Evolutionary conservation across 2,329 filamentous ascomycete species (phyloP), one percentile per base, ranked within the genome.

Genomic region (Paecilomyces sp.): DNA sequence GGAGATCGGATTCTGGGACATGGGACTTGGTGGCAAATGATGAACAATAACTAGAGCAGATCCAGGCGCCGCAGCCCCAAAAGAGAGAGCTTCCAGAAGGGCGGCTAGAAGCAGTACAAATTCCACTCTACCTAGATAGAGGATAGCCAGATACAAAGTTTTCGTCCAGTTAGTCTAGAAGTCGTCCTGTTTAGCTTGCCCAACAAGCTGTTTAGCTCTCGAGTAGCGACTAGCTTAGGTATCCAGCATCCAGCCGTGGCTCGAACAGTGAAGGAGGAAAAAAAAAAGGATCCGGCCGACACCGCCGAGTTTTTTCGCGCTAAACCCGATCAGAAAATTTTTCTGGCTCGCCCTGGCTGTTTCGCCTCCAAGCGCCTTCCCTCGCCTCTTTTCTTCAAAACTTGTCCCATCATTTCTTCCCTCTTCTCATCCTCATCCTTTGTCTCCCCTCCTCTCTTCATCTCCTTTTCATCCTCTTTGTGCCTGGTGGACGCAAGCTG

Each of bases 1-100:
- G 82, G 88, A 91, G 74, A 86, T 84, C 63, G 85, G 82, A 1
- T 91, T 91, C 70, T 91, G 88, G 88, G 83, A 88, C 59, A 90
- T 90, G 86, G 85, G 83, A 1, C 66, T 82, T 53, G 71, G 70
- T 22, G 67, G 64, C 54, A 63, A 60, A 59, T 63, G 62, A 33
- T 33, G 54, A 34, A 62, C 41, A 62, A 63, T 57, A 54, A 2
- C 22, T 33, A 53, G 50, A 57, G 36, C 56, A 57, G 55, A 15
- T 6, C 31, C 11, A 62, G 70, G 72, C 68, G 59, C 66, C 69
- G 73, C 72, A 65, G 65, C 69, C 67, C 64, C 33, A 28, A 28
- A 12, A 18, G 34, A 13, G 41, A 33, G 18, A 31, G 33, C 54
- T 41, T 47, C 22, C 15, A 53, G 56, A 59, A 18, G 41, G 56